These are phyloP conservation scores for Chytriomyces sp. DNA, from an alignment of 192 early-diverging fungal genomes.

Conservation along the genomic window DNA sequence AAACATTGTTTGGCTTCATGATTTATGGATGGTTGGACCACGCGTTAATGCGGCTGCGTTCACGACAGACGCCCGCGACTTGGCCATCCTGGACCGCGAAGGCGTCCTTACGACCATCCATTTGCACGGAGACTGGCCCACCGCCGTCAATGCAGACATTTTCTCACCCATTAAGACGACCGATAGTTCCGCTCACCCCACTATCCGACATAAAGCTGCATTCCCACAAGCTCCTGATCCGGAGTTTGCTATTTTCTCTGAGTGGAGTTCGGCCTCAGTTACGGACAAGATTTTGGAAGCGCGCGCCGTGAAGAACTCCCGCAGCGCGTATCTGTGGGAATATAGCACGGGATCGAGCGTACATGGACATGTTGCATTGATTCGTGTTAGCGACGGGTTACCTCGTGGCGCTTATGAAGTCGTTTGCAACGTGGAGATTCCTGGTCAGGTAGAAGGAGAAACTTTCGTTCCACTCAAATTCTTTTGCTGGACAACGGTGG, in stretches of 20 bases:
- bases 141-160: conserved; percentile 20
- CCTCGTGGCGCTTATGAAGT: conserved; percentile 35
- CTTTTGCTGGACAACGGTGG: conserved; percentile 28
- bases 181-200: conserved; percentile 13
- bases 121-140: conserved; percentile 36
- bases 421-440: conserved; percentile 34
- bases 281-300: conserved; percentile 6
- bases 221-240: conserved; percentile 32
- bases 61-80: conserved; percentile 16
- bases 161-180: conserved; percentile 17
- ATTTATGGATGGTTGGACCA: conserved; percentile 32
- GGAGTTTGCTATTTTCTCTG: conserved; percentile 27
- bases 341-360: conserved; percentile 22
- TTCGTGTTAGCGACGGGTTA: conserved; percentile 27
- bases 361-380: conserved; percentile 35
- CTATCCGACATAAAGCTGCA: conserved; percentile 10
- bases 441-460: conserved; percentile 13
- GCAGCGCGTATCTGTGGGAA: conserved; percentile 26
- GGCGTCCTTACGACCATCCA: conserved; percentile 18
- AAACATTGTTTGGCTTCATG: conserved; percentile 35
- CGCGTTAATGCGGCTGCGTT: conserved; percentile 21
- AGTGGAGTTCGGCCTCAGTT: conserved; percentile 16
- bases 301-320: conserved; percentile 18
- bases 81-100: conserved; percentile 33
- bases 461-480: conserved; percentile 29